Percentiles rank a stretch among this genome's conserved stretches.
These are phyloP conservation scores for Xylaria polymorpha DNA, from an alignment of 2,329 filamentous ascomycete species.

Conservation along the genomic window DNA sequence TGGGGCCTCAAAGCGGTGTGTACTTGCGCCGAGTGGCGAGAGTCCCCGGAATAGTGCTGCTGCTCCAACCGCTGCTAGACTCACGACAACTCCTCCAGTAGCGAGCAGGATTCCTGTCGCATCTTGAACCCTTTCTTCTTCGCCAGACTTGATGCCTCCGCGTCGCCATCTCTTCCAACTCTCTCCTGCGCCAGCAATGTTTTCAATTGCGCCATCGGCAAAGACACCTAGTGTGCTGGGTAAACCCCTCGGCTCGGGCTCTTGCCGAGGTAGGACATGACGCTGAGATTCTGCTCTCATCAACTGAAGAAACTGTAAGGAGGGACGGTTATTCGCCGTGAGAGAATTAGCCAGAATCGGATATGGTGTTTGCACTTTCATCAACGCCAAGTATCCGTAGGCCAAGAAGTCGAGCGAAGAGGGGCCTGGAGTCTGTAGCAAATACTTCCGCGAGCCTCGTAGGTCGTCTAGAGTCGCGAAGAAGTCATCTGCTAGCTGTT, in stretches of 20 bases:
- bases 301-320: conserved; percentile 42
- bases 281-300: conserved; percentile 31
- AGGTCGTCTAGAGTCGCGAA: conserved; percentile 77
- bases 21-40: conserved; percentile 58
- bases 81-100: conserved; percentile 53
- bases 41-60: conserved; percentile 56
- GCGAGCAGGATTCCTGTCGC: conserved; percentile 49
- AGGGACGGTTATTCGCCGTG: conserved; percentile 42
- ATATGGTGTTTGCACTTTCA: conserved; percentile 65
- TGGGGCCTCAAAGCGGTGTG: conserved; percentile 57
- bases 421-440: conserved; percentile 60
- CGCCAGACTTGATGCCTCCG: conserved; percentile 46
- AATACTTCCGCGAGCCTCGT: conserved; percentile 64
- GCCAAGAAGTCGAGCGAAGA: conserved; percentile 82
- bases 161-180: conserved; percentile 53
- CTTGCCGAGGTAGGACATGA: conserved; percentile 41
- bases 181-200: conserved; percentile 49
- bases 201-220: conserved; percentile 50
- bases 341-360: conserved; percentile 55
- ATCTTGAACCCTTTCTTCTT: conserved; percentile 43
- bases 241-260: conserved; percentile 36
- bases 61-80: conserved; percentile 51
- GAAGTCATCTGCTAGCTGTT: conserved; percentile 76
- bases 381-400: conserved; percentile 81
- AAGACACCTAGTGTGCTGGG: conserved; percentile 45